A percentile compares a stretch with the other conserved stretches of the same genome.
phyloP scores from a whole-genome alignment of 2,329 filamentous ascomycete genomes.

The Diaporthe citri region DNA sequence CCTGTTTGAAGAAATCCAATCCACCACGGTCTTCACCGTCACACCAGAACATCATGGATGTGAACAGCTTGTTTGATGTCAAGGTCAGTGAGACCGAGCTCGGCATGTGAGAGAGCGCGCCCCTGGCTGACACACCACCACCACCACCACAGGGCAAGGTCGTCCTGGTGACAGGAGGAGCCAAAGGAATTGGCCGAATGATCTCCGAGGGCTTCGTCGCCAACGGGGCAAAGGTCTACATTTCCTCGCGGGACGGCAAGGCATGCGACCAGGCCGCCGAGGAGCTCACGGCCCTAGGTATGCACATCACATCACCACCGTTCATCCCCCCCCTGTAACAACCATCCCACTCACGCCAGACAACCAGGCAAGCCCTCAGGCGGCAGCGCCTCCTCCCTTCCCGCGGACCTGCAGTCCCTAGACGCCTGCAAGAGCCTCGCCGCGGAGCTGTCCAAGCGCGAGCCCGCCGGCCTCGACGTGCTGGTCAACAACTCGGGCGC shows the following conservation, averaged over 20 bases:
- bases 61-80: constrained; percentile 67
- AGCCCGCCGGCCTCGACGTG: constrained; percentile 65
- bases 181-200: constrained; percentile 76
- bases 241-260: constrained; percentile 72
- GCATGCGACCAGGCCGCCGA: constrained; percentile 68
- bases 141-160: constrained; percentile 62
- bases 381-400: constrained; percentile 68
- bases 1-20: too few relatives aligned
- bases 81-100: constrained; percentile 58
- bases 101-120: neutral
- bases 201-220: constrained; percentile 75
- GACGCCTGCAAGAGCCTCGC: constrained; percentile 67
- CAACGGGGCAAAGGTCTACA: constrained; percentile 75
- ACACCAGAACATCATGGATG: constrained; percentile 56
- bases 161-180: constrained; percentile 69
- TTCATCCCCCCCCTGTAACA: neutral
- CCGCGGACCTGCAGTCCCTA: constrained; percentile 74
- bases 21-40: neutral
- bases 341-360: neutral
- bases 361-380: constrained; percentile 44
- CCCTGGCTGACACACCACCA: constrained; percentile 8
- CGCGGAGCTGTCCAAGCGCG: constrained; percentile 61
- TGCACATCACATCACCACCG: constrained; percentile 44
- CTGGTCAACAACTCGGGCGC: constrained; percentile 76
- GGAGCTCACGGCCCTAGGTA: constrained; percentile 65